Percentiles rank a stretch among this genome's conserved stretches.
Evolutionary conservation across 495 filamentous ascomycete genomes (phyloP).

Genomic region (Penicillium cinerascens): DNA sequence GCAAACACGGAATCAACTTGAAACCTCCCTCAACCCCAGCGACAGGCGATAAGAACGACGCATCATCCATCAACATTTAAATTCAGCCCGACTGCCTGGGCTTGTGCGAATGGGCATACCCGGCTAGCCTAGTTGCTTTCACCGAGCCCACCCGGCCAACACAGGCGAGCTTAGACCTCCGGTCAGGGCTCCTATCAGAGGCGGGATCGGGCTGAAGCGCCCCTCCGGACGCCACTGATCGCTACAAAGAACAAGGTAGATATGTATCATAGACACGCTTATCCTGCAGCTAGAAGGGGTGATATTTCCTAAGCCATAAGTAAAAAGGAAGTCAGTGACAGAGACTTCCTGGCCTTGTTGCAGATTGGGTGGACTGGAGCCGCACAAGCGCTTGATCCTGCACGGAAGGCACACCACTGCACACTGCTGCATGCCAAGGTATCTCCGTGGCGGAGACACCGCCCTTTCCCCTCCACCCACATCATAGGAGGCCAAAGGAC

Average conservation of each 20-base stretch:
- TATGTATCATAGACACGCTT: neutral
- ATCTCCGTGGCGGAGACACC: constrained; percentile 24
- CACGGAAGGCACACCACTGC: constrained; percentile 14
- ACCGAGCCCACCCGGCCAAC: constrained; percentile 12
- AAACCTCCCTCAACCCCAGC: neutral
- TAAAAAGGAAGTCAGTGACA: neutral
- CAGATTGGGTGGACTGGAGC: constrained; percentile 9
- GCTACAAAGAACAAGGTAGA: neutral
- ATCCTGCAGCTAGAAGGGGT: neutral
- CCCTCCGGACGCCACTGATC: constrained; percentile 6
- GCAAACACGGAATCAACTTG: neutral
- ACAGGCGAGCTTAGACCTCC: constrained; percentile 19
- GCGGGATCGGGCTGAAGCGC: constrained; percentile 12
- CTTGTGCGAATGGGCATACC: constrained; percentile 11
- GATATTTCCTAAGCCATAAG: neutral
- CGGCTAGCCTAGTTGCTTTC: constrained; percentile 3
- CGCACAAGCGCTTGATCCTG: constrained; percentile 17
- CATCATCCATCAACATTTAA: constrained; percentile 5
- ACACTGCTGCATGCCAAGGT: constrained; percentile 17
- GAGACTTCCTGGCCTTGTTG: constrained; percentile 3
- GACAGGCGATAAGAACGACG: neutral
- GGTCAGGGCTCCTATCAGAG: constrained; percentile 18
- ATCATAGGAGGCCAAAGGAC: neutral
- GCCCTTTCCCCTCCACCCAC: constrained; percentile 21
- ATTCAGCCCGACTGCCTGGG: constrained; percentile 11